Evolutionary conservation across 2,329 filamentous ascomycete species (phyloP).

Genomic region (Balansia obtecta): DNA sequence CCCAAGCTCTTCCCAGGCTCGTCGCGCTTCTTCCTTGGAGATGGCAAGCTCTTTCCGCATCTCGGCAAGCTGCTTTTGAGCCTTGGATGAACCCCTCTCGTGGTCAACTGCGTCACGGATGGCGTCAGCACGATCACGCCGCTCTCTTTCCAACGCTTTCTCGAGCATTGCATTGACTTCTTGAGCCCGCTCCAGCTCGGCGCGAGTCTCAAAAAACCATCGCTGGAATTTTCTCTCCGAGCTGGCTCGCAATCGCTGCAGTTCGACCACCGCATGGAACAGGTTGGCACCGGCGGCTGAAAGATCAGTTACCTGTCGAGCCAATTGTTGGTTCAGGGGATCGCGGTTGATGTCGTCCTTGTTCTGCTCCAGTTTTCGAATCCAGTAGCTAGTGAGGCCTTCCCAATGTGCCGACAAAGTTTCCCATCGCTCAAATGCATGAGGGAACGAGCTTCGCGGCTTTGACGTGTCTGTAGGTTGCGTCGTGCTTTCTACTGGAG

Average conservation of each 20-base stretch:
- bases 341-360: conserved; percentile 73
- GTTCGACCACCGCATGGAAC: conserved; percentile 93
- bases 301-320: conserved; percentile 90
- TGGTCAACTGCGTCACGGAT: conserved; percentile 53
- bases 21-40: conserved; percentile 86
- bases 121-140: conserved; percentile 54
- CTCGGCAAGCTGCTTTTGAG: conserved; percentile 70
- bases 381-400: conserved; percentile 94
- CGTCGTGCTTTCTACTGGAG: conserved; percentile 8
- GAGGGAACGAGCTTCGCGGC: conserved; percentile 67
- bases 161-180: conserved; percentile 78
- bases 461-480: conserved; percentile 18
- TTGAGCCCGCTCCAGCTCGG: conserved; percentile 73
- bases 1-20: conserved; percentile 95
- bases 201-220: conserved; percentile 93
- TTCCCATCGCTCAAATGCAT: conserved; percentile 97
- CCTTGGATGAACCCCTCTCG: conserved; percentile 59
- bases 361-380: conserved; percentile 82
- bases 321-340: conserved; percentile 75
- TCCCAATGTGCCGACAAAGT: conserved; percentile 96
- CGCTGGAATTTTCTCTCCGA: conserved; percentile 96
- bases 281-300: conserved; percentile 93
- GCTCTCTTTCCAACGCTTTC: conserved; percentile 59
- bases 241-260: conserved; percentile 84
- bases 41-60: conserved; percentile 90